A percentile compares a stretch with the other conserved stretches of the same genome.
Evolutionary conservation across 306 rosid species (phyloP).

Genomic region (Vachellia pachyceras): DNA sequence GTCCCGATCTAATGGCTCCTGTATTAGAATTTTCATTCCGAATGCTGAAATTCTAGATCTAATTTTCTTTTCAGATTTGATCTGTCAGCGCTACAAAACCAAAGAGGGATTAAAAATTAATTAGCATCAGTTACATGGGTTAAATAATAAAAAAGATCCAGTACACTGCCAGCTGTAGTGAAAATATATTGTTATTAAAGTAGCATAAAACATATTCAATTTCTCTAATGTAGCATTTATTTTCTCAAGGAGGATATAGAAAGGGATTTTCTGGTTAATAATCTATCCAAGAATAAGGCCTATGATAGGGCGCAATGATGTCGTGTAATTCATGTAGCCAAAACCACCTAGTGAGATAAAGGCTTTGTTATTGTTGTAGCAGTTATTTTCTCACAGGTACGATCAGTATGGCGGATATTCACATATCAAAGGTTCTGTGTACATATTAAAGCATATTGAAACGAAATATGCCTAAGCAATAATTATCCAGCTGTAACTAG

Average conservation of each 20-base stretch:
- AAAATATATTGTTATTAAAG: background rate
- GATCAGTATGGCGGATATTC: background rate
- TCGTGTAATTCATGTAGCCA: no score
- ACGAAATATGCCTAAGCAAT: background rate
- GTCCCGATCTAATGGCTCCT: slow-evolving; percentile 6
- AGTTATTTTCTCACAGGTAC: background rate
- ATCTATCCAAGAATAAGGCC: no score
- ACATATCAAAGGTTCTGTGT: background rate
- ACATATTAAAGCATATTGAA: background rate
- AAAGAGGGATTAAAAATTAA: slow-evolving; percentile 30
- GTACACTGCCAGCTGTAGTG: background rate
- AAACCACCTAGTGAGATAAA: no score
- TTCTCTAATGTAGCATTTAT: background rate
- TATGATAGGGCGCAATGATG: no score
- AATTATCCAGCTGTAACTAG: background rate
- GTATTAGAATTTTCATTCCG: slow-evolving; percentile 51
- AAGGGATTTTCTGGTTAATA: no score
- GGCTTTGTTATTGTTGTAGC: background rate
- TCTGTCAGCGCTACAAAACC: slow-evolving; percentile 82
- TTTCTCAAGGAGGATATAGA: background rate
- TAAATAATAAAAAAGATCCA: background rate
- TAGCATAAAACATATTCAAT: background rate
- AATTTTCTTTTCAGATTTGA: slow-evolving; percentile 89
- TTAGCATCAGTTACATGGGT: slow-evolving; percentile 1
- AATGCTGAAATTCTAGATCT: slow-evolving; percentile 89